Evolutionary conservation across 306 rosid species (phyloP), one percentile per base, ranked within the genome.

Genomic region (Trifolium dubium): DNA sequence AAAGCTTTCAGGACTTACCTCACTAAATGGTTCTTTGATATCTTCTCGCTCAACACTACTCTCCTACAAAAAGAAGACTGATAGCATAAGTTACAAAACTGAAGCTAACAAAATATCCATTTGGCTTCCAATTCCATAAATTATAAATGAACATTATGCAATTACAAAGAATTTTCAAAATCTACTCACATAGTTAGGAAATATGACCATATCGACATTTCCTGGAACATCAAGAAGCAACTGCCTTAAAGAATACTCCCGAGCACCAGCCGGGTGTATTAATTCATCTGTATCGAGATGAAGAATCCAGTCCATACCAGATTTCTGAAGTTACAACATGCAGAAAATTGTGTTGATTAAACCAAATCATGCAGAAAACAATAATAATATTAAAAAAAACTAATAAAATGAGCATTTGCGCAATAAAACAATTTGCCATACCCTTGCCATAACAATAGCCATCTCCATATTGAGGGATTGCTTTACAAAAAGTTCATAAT

Each of bases 401-500:
- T 35, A 30, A 13, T 7, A 41, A 72, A 58, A 6, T 31, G 14
- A 62, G 55, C 44, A 61, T 72, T 30, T 19, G 44, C 5, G 15
- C 34, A 34, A 43, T 61, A 67, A 51, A 77, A 46, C 71, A 66
- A 67, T 72, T 44, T 53, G 78, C 6, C 87, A 81, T 94, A 94
- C 98, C 98, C 95, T 87, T 87, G 98, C 98, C 96, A 94, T 88
- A 63, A 84, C 90, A 79, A 94, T 94, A 69, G 97, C 97, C 92
- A 94, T 91, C 88, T 94, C 98, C 98, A 94, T 94, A 70, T 94
- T 91, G 83, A 94, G 98, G 76, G 98, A 91, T 80, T 94, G 98
- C 88, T 94, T 94, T 84, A 94, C 99, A 86, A 94, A 94, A 54
- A 94, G 92, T 72, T 94, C 99, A 76, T 92, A 92, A 83, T 94